Evolutionary conservation across 202 grass and related monocot species (phyloP), one percentile per base, ranked within the genome.

Genomic region (Hordeum pubiflorum): DNA sequence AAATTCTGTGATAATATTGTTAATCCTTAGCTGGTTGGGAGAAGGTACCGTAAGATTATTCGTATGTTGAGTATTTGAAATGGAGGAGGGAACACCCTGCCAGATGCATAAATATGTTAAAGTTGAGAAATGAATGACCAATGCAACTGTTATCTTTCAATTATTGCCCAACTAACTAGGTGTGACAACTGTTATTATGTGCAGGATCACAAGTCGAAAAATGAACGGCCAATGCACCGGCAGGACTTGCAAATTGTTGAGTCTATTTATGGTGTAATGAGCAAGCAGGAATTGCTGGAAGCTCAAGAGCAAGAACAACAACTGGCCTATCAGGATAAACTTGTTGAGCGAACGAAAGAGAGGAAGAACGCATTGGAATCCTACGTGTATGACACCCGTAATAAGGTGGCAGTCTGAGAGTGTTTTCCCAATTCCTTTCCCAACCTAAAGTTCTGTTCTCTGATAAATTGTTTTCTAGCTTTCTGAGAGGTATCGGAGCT

Each of bases 321-420:
- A 50, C 71, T 99, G 48, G 81, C 82, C 41, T 74, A 96, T 84
- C 92, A 96, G 85, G 96, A 99, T 76, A 95, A 87, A 74, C 83
- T 93, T 27, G 88, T 91, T 75, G 96, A 99, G 63, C 85, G 73
- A 65, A 99, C 90, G 63, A 95, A 94, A 89, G 96, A 99, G 5
- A 93, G 92, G 79, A 99, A 99, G 61, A 99, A 96, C 73, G 85
- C 89, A 57, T 84, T 99, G 11, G 96, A 96, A 86, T 82, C 92
- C 58, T 95, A 95, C 59, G 96, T 99, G 31, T 99, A 99, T 29
- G 96, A 99, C 54, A 89, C 86, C 72, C 92, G 96, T 58, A 93
- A 99, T 87, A 99, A 96, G 90, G 92, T 98, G 83, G 3, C 9
- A 18, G 60, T 78, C 24, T 79, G 36, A 61, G 14, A 41, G 37